A percentile compares a stretch with the other conserved stretches of the same genome.
Evolutionary conservation across 805 yeast genomes (phyloP).

Genomic region (Candida ascalaphidarum): DNA sequence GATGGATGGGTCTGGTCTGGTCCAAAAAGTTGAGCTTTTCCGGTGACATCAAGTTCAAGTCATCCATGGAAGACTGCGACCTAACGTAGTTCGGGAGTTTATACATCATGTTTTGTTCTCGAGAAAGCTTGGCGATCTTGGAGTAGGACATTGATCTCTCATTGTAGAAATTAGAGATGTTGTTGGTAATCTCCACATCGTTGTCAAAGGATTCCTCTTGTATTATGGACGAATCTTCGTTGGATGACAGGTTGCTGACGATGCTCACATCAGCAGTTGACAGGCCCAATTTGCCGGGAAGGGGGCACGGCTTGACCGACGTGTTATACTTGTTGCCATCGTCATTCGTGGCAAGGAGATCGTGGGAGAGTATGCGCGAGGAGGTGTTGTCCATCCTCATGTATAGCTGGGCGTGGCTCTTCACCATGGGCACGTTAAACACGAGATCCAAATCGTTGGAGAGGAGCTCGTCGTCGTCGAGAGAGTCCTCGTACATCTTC

Average conservation of each 20-base stretch:
- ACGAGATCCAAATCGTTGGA: slow-evolving; percentile 30
- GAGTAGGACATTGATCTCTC: slow-evolving; percentile 27
- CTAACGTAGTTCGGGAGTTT: slow-evolving; percentile 30
- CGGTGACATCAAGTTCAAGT: slow-evolving; percentile 48
- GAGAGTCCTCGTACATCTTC: slow-evolving; percentile 32
- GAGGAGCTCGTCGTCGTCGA: slow-evolving; percentile 31
- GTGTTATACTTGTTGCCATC: slow-evolving; percentile 17
- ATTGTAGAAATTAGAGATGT: slow-evolving; percentile 27
- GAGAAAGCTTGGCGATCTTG: slow-evolving; percentile 18
- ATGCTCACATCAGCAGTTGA: slow-evolving; percentile 1
- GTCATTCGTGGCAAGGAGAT: slow-evolving; percentile 15
- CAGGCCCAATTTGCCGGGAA: slow-evolving; percentile 7
- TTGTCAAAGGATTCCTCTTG: slow-evolving; percentile 14
- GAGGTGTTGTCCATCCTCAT: slow-evolving; percentile 8
- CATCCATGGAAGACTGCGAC: slow-evolving; percentile 30
- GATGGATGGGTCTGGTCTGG: slow-evolving; percentile 61
- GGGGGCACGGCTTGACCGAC: slow-evolving; percentile 8
- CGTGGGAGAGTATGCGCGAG: slow-evolving; percentile 13
- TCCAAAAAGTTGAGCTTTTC: slow-evolving; percentile 49
- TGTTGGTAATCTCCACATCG: slow-evolving; percentile 25
- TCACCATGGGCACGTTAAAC: slow-evolving; percentile 36
- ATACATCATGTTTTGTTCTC: slow-evolving; percentile 25
- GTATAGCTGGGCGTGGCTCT: slow-evolving; percentile 25
- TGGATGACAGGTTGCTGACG: neutral
- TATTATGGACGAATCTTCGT: slow-evolving; percentile 7